Conservation (phyloP, 2,329 filamentous ascomycete genomes). For the Aspergillus bombycis region DNA sequence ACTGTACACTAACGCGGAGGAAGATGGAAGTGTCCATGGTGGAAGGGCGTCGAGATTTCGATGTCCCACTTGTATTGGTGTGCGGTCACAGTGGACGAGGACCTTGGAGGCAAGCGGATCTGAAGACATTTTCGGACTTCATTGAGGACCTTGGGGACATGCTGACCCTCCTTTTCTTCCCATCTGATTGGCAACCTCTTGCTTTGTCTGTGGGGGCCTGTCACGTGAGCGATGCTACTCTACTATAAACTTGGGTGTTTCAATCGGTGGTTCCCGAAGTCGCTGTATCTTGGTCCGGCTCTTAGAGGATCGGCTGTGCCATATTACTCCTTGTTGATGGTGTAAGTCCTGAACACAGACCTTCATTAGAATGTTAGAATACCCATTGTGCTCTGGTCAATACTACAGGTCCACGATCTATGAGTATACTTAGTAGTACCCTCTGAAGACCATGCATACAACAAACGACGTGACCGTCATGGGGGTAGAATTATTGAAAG, state of each 20-base stretch:
- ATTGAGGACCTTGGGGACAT: conserved; percentile 38
- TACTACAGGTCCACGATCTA: neutral
- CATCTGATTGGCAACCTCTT: neutral
- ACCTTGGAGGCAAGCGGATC: conserved; percentile 33
- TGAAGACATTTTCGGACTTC: conserved; percentile 17
- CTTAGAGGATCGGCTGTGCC: neutral
- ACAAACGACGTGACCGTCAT: neutral
- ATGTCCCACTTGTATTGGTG: conserved; percentile 5
- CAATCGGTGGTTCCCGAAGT: neutral
- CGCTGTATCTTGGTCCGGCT: neutral
- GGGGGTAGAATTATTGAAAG: neutral
- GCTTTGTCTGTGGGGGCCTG: neutral
- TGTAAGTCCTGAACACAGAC: neutral
- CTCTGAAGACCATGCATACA: neutral
- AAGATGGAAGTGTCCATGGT: conserved; percentile 17
- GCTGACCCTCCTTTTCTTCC: conserved; percentile 18
- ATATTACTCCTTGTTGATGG: neutral
- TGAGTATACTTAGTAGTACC: neutral
- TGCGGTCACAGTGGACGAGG: conserved; percentile 28
- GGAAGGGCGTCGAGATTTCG: conserved; percentile 11
- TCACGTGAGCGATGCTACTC: neutral
- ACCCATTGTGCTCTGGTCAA: neutral
- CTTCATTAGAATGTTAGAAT: neutral
- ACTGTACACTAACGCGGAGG: neutral
- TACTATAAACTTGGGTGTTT: too few species aligned